Conservation (phyloP, 371 early-diverging fungal genomes). For the Smittium culicis region DNA sequence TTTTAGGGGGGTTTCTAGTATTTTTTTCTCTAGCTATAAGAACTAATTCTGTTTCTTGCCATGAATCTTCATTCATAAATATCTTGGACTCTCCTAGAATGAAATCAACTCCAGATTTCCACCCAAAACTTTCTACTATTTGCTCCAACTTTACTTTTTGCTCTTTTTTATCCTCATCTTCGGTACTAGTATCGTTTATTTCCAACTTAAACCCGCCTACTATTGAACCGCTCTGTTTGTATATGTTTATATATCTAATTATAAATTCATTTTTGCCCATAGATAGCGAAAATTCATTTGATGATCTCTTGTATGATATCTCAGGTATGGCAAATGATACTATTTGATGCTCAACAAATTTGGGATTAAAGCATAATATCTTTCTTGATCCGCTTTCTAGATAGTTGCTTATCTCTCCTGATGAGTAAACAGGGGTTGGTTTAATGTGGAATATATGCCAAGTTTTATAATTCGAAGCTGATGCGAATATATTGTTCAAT, state of each 20-base stretch:
- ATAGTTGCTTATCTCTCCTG: slow-evolving; percentile 20
- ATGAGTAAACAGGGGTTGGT: slow-evolving; percentile 26
- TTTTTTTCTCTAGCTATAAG: slow-evolving; percentile 52
- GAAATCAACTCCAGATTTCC: slow-evolving; percentile 24
- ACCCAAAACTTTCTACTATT: slow-evolving; percentile 16
- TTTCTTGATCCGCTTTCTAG: slow-evolving; percentile 29
- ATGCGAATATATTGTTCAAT: slow-evolving; percentile 47
- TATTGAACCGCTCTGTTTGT: neutral
- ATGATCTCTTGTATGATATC: slow-evolving; percentile 36
- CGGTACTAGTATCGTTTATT: neutral
- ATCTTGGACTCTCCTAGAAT: slow-evolving; percentile 45
- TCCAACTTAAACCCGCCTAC: neutral
- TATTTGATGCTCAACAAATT: slow-evolving; percentile 47
- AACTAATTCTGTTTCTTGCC: slow-evolving; percentile 65
- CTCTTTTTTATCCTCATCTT: slow-evolving; percentile 2
- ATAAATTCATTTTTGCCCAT: slow-evolving; percentile 50
- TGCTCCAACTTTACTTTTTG: slow-evolving; percentile 17
- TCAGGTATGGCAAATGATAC: slow-evolving; percentile 47
- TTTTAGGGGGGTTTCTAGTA: slow-evolving; percentile 9
- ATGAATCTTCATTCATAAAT: slow-evolving; percentile 53
- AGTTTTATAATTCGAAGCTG: slow-evolving; percentile 37
- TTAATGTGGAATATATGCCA: slow-evolving; percentile 41
- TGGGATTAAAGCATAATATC: neutral
- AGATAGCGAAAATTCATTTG: slow-evolving; percentile 43
- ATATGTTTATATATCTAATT: slow-evolving; percentile 33